Conservation (phyloP, 2,329 filamentous ascomycete genomes). For the Sclerotinia spermophila region DNA sequence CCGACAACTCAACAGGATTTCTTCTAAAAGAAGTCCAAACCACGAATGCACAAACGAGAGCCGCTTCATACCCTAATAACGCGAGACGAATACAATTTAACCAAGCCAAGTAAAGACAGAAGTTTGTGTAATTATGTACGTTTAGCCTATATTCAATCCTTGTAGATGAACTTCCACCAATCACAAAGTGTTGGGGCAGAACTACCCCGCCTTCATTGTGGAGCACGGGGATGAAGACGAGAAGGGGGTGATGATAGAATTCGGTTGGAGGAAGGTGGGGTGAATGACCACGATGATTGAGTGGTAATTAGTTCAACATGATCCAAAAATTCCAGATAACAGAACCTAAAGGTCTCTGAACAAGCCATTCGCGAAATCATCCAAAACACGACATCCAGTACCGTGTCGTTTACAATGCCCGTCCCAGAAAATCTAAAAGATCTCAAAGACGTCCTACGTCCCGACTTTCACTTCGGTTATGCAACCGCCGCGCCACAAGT, state of each 20-base stretch:
- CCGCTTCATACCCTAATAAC: background rate
- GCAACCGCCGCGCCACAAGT: slow-evolving; percentile 82
- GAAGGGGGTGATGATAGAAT: background rate
- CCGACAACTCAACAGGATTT: background rate
- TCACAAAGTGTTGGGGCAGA: background rate
- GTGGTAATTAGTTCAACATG: no score
- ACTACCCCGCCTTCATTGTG: background rate
- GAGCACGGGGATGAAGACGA: background rate
- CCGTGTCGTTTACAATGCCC: background rate
- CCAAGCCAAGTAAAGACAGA: background rate
- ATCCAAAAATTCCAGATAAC: background rate
- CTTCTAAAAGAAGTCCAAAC: background rate
- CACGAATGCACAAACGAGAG: background rate
- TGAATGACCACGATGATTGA: background rate
- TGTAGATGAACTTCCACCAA: slow-evolving; percentile 1
- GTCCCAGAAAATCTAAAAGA: slow-evolving; percentile 32
- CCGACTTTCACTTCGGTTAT: slow-evolving; percentile 73
- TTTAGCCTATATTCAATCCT: slow-evolving; percentile 8
- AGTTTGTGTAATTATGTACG: background rate
- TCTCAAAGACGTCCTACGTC: slow-evolving; percentile 51
- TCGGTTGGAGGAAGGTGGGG: background rate
- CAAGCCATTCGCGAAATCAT: background rate
- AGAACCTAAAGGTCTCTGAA: background rate
- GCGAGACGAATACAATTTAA: background rate
- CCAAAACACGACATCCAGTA: background rate